phyloP scores from a whole-genome alignment of 148 eudicot species.

The Chenopodium berlandieri region DNA sequence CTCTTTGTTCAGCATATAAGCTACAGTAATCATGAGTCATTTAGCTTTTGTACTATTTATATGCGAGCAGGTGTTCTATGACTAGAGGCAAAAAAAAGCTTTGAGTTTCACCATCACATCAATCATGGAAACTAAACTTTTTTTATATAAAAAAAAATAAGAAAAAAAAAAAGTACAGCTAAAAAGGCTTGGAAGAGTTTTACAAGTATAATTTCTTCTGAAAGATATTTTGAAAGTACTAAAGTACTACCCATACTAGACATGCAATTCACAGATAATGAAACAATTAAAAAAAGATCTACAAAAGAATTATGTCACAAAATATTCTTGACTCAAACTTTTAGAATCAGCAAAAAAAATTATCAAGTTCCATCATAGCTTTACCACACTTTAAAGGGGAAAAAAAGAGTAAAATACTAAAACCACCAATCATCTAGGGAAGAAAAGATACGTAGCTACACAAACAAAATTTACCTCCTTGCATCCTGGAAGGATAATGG shows the following conservation, averaged over 20 bases:
- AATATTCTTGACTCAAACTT: not conserved
- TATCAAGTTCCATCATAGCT: not conserved
- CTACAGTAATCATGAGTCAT: not conserved
- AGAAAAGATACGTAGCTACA: not conserved
- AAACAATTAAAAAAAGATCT: not conserved
- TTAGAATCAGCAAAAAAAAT: not conserved
- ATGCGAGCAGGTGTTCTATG: not conserved
- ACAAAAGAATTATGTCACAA: not conserved
- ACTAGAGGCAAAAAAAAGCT: not conserved
- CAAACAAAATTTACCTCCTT: slow-evolving; percentile 50
- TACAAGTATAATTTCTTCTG: not conserved
- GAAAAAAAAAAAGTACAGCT: not conserved
- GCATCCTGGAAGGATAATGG: slow-evolving; percentile 75
- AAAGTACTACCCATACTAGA: not conserved
- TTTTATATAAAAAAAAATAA: not conserved
- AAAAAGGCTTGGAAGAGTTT: not conserved
- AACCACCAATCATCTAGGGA: not conserved
- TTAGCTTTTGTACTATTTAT: not conserved
- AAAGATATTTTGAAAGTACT: not conserved
- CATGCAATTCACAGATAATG: not conserved
- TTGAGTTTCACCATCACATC: not conserved
- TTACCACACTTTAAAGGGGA: too few species aligned
- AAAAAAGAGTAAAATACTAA: not conserved
- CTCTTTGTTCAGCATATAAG: not conserved
- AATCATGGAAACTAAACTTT: not conserved